Percentiles rank a stretch among this genome's conserved stretches.
phyloP scores from a whole-genome alignment of 192 early-diverging fungal genomes.

The Paraglomus brasilianum region DNA sequence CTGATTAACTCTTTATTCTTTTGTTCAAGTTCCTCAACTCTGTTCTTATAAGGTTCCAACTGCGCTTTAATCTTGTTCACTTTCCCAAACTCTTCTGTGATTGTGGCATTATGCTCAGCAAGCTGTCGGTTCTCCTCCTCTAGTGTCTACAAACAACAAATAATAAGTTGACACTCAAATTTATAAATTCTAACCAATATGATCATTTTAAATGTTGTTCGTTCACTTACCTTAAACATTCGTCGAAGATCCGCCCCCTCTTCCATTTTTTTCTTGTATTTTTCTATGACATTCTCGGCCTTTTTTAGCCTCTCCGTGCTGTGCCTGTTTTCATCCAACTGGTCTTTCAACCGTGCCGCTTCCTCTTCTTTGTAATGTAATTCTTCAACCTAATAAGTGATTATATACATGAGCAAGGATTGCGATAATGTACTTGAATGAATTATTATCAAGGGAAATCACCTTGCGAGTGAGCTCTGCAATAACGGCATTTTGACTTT shows the following conservation, averaged over 20 bases:
- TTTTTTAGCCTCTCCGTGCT: constrained; percentile 90
- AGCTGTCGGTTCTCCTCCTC: constrained; percentile 77
- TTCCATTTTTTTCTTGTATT: constrained; percentile 94
- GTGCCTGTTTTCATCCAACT: constrained; percentile 89
- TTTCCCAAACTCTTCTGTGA: constrained; percentile 90
- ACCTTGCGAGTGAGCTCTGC: constrained; percentile 65
- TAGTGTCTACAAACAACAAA: constrained; percentile 40
- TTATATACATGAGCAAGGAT: not conserved
- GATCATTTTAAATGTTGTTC: not conserved
- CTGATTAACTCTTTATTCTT: constrained; percentile 64
- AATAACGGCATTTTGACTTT: constrained; percentile 60
- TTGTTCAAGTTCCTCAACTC: constrained; percentile 71
- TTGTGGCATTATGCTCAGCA: constrained; percentile 65
- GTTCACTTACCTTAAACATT: constrained; percentile 61
- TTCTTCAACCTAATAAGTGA: constrained; percentile 47
- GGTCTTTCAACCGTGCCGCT: constrained; percentile 72
- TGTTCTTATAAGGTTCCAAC: constrained; percentile 88
- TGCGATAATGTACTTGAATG: not conserved
- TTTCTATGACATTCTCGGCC: constrained; percentile 92
- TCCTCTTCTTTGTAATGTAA: constrained; percentile 69
- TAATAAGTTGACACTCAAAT: not conserved
- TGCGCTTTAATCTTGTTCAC: constrained; percentile 71
- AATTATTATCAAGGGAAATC: constrained; percentile 23
- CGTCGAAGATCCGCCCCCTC: constrained; percentile 78
- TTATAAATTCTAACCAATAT: constrained; percentile 1